phyloP scores from a whole-genome alignment of 2,329 filamentous ascomycete genomes.

The Fusarium brevicatenulatum region DNA sequence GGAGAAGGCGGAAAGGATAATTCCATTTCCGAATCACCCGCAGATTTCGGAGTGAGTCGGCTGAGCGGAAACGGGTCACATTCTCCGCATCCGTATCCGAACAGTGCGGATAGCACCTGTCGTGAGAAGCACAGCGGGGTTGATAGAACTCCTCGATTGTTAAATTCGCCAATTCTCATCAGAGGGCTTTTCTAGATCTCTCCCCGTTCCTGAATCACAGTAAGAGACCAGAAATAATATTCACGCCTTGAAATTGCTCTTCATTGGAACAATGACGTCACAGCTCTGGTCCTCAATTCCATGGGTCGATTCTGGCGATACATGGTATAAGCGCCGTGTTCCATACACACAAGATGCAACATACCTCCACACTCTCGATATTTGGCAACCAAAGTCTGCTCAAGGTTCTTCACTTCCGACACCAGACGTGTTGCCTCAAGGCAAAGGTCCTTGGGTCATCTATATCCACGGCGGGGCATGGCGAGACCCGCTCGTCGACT shows the following conservation, averaged over 20 bases:
- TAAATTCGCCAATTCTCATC: background rate
- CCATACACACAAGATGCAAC: background rate
- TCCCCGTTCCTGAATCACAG: no score
- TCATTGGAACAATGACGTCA: background rate
- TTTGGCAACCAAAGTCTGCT: background rate
- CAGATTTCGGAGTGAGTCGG: background rate
- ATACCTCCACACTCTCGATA: background rate
- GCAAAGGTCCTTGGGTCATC: background rate
- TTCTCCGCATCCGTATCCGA: background rate
- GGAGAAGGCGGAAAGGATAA: background rate
- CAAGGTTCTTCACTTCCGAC: rapidly evolving
- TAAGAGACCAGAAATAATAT: rapidly evolving
- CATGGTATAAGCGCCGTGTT: background rate
- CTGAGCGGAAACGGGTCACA: background rate
- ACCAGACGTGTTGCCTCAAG: rapidly evolving
- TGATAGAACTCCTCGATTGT: rapidly evolving
- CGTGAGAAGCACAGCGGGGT: background rate
- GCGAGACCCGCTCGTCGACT: constrained; percentile 10
- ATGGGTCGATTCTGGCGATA: background rate
- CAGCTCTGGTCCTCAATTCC: background rate
- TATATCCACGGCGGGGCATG: constrained; percentile 14
- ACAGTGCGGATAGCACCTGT: background rate
- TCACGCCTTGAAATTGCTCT: rapidly evolving
- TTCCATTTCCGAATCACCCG: background rate
- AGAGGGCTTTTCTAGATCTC: no score